phyloP scores from a whole-genome alignment of 257 asterid species.

The Catharanthus roseus region DNA sequence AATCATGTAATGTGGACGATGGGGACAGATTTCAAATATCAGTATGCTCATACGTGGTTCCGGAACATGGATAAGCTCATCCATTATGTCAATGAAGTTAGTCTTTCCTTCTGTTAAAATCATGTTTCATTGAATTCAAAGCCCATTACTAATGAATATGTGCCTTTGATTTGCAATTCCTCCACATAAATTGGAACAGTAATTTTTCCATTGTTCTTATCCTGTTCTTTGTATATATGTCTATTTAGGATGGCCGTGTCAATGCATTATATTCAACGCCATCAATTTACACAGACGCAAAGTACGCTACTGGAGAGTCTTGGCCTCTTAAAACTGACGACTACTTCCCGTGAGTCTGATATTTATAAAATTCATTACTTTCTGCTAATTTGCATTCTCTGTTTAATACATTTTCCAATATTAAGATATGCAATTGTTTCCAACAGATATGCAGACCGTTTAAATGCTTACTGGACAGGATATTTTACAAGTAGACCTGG shows the following conservation, averaged over 20 bases:
- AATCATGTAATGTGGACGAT: slow-evolving; percentile 98
- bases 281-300: slow-evolving; percentile 85
- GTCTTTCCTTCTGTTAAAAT: slow-evolving; percentile 21
- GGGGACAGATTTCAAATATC: slow-evolving; percentile 99
- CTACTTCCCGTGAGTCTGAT: slow-evolving; percentile 79
- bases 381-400: neutral
- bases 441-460: slow-evolving; percentile 86
- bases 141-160: neutral
- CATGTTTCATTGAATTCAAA: neutral
- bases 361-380: neutral
- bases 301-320: slow-evolving; percentile 62
- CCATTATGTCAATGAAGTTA: slow-evolving; percentile 83
- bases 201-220: slow-evolving; percentile 6
- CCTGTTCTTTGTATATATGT: slow-evolving; percentile 8
- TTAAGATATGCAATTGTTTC: slow-evolving; percentile 16
- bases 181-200: neutral
- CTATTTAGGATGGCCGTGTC: slow-evolving; percentile 93
- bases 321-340: slow-evolving; percentile 96
- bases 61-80: slow-evolving; percentile 96
- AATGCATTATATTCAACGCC: slow-evolving; percentile 95
- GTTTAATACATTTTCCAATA: slow-evolving; percentile 7
- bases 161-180: neutral
- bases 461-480: slow-evolving; percentile 95
- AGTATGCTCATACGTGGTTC: slow-evolving; percentile 83
- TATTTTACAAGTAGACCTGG: slow-evolving; percentile 92